Conservation (phyloP, 2,329 filamentous ascomycete species). For the Fusarium hainanense region DNA sequence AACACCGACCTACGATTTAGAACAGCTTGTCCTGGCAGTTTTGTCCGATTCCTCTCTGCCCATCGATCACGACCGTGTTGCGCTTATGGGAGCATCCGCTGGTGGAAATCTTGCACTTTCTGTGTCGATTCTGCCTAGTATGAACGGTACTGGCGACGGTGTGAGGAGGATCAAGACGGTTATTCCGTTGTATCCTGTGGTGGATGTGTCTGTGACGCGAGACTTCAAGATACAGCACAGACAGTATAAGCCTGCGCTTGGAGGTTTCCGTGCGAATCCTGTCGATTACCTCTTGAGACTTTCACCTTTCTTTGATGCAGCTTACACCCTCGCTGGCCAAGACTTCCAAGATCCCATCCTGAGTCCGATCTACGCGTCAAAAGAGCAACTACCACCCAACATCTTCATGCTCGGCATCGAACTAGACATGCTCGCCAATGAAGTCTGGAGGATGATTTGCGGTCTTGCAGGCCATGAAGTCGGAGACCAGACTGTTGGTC, state of each 20-base stretch:
- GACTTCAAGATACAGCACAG: constrained; percentile 17
- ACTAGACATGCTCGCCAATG: constrained; percentile 24
- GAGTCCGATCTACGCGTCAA: constrained; percentile 14
- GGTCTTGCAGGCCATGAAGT: not conserved
- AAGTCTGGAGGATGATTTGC: constrained; percentile 25
- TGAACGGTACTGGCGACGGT: constrained; percentile 27
- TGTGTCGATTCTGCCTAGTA: constrained; percentile 16
- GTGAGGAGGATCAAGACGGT: constrained; percentile 5
- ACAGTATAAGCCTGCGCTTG: constrained; percentile 15
- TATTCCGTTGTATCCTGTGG: constrained; percentile 7
- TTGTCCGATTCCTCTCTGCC: constrained; percentile 4
- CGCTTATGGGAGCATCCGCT: constrained; percentile 17
- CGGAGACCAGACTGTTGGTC: constrained; percentile 5
- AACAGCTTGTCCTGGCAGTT: constrained; percentile 13
- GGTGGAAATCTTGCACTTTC: constrained; percentile 19
- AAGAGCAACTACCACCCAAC: constrained; percentile 1
- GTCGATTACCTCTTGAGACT: constrained; percentile 4
- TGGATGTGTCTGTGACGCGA: constrained; percentile 7
- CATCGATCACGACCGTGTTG: constrained; percentile 15
- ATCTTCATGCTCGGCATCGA: constrained; percentile 17
- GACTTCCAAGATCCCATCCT: constrained; percentile 16
- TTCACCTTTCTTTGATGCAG: constrained; percentile 21
- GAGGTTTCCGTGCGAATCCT: constrained; percentile 11
- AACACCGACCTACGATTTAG: constrained; percentile 14
- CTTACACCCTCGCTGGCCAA: constrained; percentile 4